Evolutionary conservation across 805 yeast genomes (phyloP).

Genomic region (Schizosaccharomyces cryophilus): DNA sequence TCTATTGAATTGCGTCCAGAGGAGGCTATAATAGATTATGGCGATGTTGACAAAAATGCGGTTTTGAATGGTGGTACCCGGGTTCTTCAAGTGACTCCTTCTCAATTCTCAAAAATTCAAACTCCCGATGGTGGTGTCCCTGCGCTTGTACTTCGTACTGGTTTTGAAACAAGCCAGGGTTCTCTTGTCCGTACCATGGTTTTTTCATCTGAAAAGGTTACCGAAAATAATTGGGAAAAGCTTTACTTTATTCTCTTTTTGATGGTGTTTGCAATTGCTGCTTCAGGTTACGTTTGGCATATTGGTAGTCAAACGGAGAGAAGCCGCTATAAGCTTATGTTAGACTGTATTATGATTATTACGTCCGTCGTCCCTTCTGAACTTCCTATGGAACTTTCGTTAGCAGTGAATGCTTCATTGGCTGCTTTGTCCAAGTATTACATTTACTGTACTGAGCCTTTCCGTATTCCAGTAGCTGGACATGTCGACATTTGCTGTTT

Average conservation of each 20-base stretch:
- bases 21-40: conserved; percentile 40
- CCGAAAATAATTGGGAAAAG: conserved; percentile 88
- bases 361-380: conserved; percentile 98
- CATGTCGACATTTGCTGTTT: conserved; percentile 95
- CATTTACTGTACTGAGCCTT: conserved; percentile 93
- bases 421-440: conserved; percentile 68
- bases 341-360: conserved; percentile 85
- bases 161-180: conserved; percentile 97
- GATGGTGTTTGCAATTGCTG: conserved; percentile 75
- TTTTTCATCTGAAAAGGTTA: conserved; percentile 84
- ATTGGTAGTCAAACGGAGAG: conserved; percentile 94
- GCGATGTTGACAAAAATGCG: conserved; percentile 73
- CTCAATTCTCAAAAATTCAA: conserved; percentile 28
- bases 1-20: conserved; percentile 64
- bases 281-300: conserved; percentile 94
- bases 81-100: conserved; percentile 47
- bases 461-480: conserved; percentile 93
- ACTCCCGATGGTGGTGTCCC: conserved; percentile 86
- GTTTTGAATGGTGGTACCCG: conserved; percentile 87
- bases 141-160: conserved; percentile 76
- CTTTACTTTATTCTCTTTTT: conserved; percentile 75
- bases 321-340: conserved; percentile 70
- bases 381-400: conserved; percentile 92
- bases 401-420: conserved; percentile 88
- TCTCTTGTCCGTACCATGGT: conserved; percentile 93